A percentile compares a stretch with the other conserved stretches of the same genome.
These are phyloP conservation scores for Litsea cubeba DNA, from an alignment of 164 flowering plant species.

Conservation along the genomic window DNA sequence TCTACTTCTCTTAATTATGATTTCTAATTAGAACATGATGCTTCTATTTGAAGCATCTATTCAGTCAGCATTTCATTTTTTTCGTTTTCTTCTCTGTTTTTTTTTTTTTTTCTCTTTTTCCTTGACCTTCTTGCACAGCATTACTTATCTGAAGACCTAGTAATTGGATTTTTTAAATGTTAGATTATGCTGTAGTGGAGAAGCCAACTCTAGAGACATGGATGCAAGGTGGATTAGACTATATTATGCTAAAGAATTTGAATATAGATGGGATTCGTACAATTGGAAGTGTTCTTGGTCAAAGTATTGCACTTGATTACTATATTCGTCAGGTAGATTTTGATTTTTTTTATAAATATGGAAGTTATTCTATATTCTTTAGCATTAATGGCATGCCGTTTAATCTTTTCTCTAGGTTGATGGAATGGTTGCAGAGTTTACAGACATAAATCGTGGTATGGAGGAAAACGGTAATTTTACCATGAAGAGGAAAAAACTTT, in stretches of 20 bases:
- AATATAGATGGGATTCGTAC: conserved; percentile 87
- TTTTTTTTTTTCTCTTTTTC: not conserved
- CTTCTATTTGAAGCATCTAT: not conserved
- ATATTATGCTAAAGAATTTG: conserved; percentile 78
- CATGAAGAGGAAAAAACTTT: conserved; percentile 87
- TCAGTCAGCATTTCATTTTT: too few relatives aligned
- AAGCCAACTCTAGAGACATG: conserved; percentile 66
- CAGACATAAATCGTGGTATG: conserved; percentile 92
- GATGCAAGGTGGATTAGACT: conserved; percentile 93
- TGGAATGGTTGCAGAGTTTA: conserved; percentile 97
- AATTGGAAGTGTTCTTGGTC: conserved; percentile 97
- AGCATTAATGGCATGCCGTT: not conserved
- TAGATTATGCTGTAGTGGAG: conserved; percentile 92
- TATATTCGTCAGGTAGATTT: conserved; percentile 82
- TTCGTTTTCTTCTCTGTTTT: not conserved
- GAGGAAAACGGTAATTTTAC: conserved; percentile 94
- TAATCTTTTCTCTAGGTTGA: conserved; percentile 55
- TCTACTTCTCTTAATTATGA: too few relatives aligned
- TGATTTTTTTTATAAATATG: not conserved
- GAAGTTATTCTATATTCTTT: not conserved
- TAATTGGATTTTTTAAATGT: conserved; percentile 1
- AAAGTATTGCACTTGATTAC: conserved; percentile 95
- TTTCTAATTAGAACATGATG: not conserved
- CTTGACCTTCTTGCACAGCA: not conserved
- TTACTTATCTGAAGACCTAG: not conserved